Percentiles rank a stretch among this genome's conserved stretches.
Conservation (phyloP, 345 rosid genomes). For the Mangifera indica region DNA sequence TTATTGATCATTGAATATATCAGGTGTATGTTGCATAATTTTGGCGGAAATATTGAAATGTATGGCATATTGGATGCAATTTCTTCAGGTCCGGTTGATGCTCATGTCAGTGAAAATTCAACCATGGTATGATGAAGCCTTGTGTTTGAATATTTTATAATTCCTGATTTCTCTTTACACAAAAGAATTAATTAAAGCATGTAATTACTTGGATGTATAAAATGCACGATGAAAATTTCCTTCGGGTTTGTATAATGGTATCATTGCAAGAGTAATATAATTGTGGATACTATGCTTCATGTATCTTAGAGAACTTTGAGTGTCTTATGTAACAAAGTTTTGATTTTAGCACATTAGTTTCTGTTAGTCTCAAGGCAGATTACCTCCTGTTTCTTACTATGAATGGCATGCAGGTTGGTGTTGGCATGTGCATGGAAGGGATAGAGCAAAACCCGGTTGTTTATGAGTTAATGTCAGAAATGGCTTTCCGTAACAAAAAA, state of each 20-base stretch:
- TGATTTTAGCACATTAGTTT: conserved; percentile 3
- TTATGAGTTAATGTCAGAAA: conserved; percentile 88
- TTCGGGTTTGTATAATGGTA: background rate
- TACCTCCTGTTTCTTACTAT: conserved; percentile 8
- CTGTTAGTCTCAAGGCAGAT: background rate
- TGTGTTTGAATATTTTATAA: background rate
- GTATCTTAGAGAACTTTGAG: conserved; percentile 2
- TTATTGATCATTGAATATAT: conserved; percentile 7
- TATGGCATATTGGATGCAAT: conserved; percentile 78
- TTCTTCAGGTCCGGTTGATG: conserved; percentile 83
- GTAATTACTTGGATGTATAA: background rate
- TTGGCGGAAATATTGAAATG: conserved; percentile 96
- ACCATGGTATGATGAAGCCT: conserved; percentile 62
- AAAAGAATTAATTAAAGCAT: background rate
- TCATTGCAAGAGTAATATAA: background rate
- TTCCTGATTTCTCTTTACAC: background rate
- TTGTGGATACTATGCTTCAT: background rate
- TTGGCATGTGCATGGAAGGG: conserved; percentile 98
- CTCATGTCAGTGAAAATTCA: conserved; percentile 69
- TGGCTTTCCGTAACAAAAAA: conserved; percentile 81
- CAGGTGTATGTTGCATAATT: conserved; percentile 96
- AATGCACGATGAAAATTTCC: background rate
- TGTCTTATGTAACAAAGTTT: background rate
- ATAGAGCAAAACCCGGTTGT: conserved; percentile 95
- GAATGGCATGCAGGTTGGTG: conserved; percentile 62